These are phyloP conservation scores for Microcyclospora pomicola DNA, from an alignment of 2,329 filamentous ascomycete genomes.

Conservation along the genomic window DNA sequence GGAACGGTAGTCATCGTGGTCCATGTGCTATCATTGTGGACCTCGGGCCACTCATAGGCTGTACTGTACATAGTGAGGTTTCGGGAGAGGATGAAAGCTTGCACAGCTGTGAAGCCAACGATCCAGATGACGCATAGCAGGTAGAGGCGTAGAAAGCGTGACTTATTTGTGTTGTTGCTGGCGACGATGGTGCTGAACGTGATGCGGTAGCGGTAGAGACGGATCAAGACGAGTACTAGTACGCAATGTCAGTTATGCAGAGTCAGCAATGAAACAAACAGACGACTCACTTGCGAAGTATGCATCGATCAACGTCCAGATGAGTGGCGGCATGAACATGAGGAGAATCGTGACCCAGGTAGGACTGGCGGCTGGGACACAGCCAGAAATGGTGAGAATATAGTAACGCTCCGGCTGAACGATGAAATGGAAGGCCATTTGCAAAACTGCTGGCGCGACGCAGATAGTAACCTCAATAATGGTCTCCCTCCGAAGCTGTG, in stretches of 20 bases:
- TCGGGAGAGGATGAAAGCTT: slow-evolving; percentile 36
- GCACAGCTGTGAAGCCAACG: slow-evolving; percentile 39
- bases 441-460: slow-evolving; percentile 39
- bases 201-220: slow-evolving; percentile 46
- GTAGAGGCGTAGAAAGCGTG: slow-evolving; percentile 49
- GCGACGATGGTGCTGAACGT: slow-evolving; percentile 44
- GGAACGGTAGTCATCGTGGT: slow-evolving; percentile 35
- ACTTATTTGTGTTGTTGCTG: slow-evolving; percentile 40
- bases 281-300: slow-evolving; percentile 43
- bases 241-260: slow-evolving; percentile 2
- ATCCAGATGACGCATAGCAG: slow-evolving; percentile 40
- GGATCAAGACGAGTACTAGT: slow-evolving; percentile 44
- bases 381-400: slow-evolving; percentile 46
- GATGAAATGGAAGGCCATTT: slow-evolving; percentile 44
- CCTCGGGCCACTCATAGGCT: slow-evolving; percentile 33
- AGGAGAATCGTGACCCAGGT: slow-evolving; percentile 46
- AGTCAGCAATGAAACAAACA: no score
- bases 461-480: slow-evolving; percentile 43
- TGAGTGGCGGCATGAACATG: slow-evolving; percentile 40
- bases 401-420: slow-evolving; percentile 47
- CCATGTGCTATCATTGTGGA: slow-evolving; percentile 39
- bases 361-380: slow-evolving; percentile 37
- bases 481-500: slow-evolving; percentile 33
- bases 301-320: slow-evolving; percentile 39
- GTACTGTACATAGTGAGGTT: slow-evolving; percentile 21